phyloP scores from a whole-genome alignment of 1,139 yeast genomes.

The Zhuliangozyma blackwelliae region DNA sequence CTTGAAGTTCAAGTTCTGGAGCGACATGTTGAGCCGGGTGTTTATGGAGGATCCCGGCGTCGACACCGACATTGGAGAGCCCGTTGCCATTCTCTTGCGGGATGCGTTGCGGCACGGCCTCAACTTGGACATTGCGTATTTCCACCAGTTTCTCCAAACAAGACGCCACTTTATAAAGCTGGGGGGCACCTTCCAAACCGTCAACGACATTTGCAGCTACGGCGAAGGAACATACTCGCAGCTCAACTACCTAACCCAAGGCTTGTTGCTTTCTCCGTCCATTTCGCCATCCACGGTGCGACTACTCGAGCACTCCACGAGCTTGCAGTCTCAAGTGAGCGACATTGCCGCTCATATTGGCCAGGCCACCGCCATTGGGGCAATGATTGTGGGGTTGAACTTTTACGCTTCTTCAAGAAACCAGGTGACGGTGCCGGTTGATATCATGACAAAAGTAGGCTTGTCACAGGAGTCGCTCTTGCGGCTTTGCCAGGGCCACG shows the following conservation, averaged over 20 bases:
- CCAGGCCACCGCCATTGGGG: constrained; percentile 71
- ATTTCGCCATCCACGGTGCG: constrained; percentile 55
- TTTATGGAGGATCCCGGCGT: constrained; percentile 35
- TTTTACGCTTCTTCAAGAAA: constrained; percentile 53
- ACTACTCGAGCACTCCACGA: constrained; percentile 44
- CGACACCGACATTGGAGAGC: constrained; percentile 50
- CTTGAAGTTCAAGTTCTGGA: constrained; percentile 60
- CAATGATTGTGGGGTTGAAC: constrained; percentile 57
- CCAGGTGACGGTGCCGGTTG: constrained; percentile 60
- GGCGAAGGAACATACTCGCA: constrained; percentile 84
- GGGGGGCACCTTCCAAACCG: constrained; percentile 39
- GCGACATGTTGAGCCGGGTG: constrained; percentile 44
- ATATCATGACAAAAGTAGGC: constrained; percentile 48
- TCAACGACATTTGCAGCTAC: constrained; percentile 63
- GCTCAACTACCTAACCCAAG: constrained; percentile 64
- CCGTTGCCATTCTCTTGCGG: constrained; percentile 55
- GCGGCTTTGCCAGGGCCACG: constrained; percentile 47
- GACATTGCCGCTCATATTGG: constrained; percentile 81
- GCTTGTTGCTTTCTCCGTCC: constrained; percentile 52
- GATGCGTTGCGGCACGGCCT: constrained; percentile 48
- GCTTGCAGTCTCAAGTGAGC: constrained; percentile 40
- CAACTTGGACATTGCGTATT: constrained; percentile 49
- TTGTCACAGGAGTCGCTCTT: constrained; percentile 64
- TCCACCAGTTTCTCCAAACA: constrained; percentile 61
- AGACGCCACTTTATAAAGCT: constrained; percentile 49